Base-by-base conservation (phyloP, 495 filamentous ascomycete genomes). In the Aspergillus asperescens region DNA sequence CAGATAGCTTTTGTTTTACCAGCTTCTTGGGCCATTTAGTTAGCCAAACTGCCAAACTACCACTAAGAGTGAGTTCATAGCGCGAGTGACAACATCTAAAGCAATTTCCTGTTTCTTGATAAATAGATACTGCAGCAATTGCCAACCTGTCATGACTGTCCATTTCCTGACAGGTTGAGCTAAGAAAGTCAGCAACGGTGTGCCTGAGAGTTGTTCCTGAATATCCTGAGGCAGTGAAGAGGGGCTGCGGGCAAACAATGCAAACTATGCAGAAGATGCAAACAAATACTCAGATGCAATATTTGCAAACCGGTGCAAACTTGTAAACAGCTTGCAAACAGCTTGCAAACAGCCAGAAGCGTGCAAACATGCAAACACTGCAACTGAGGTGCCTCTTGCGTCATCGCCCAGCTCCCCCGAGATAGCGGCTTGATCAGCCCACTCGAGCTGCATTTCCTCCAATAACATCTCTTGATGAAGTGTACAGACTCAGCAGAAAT, bases 331-430 rank as follows among this genome's bases (percentile, higher is more conserved):
- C 25, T 5, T 28, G 25, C 25, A 28, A 28, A 28, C 5, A 28
- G 25, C 25, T 5, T 28, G 25, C 25, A 28, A 28, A 28, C 5
- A 27, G 4, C 22, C 22, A 25, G 32, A 42, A 19, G 0, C 10
- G 22, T 46, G 31, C 32, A 49, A 49, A 49, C 46, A 38, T 27
- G 31, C 40, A 42, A 42, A 42, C 19, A 39, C 19, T 23, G 16
- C 42, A 40, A 23, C 24, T 41, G 22, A 41, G 32, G 48, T 16
- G 19, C 7, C 8, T 10, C 24, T 19, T 22, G 44, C 49, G 49
- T 52, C 49, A 52, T 34, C 35, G 20, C 12, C 16, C 19, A 18
- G 39, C 12, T 19, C 13, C n/a, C 18, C 12, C 18, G 19, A 13
- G 19, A 12, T 9, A 25, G 18, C 9, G 45, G 13, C n/a, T 24